Base-by-base conservation (phyloP, 345 rosid species). In the Geranium rotundifolium region DNA sequence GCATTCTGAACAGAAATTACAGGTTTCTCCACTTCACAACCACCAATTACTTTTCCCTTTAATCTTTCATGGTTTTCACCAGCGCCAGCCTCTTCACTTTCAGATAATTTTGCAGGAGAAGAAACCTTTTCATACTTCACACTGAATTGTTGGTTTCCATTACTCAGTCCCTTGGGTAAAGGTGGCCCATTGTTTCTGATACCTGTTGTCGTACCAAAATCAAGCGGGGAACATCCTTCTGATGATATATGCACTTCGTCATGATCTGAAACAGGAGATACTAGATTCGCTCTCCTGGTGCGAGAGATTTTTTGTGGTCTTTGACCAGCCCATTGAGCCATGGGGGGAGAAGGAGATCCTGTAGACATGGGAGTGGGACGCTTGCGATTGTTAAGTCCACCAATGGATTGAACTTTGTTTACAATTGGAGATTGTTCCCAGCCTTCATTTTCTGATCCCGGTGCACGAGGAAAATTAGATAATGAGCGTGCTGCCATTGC, bases 321-420 rank as follows among this genome's bases (percentile, higher is more conserved):
- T 58, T 83, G 85, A 63, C 84, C 82, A 65, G 56, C 79, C 85
- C 88, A 84, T 56, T 83, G 80, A 64, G 85, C 74, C 77, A 79
- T 72, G 19, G 83, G 74, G 17, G 81, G 77, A 41, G 85, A 74
- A 18, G 88, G 71, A 34, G 85, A 79, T 29, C 78, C 84, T 29
- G 78, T 58, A 17, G 84, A 70, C 59, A 75, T 17, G n/a, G 82
- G 41, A 34, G 41, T 34, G 41, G 41, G 65, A 52, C 78, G 81
- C 67, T 81, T 79, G 37, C 81, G 80, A 67, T 72, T 81, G 68
- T 68, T 75, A 56, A 73, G 41, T 60, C 67, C 81, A 41, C 70
- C 73, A 63, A 69, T 61, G 49, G 74, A 58, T 30, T 71, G 68
- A 61, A 63, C 76, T 69, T 80, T 82, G 63, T 55, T 71, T 58